phyloP scores from a whole-genome alignment of 2,329 filamentous ascomycete genomes.

The Aulographum hederae region DNA sequence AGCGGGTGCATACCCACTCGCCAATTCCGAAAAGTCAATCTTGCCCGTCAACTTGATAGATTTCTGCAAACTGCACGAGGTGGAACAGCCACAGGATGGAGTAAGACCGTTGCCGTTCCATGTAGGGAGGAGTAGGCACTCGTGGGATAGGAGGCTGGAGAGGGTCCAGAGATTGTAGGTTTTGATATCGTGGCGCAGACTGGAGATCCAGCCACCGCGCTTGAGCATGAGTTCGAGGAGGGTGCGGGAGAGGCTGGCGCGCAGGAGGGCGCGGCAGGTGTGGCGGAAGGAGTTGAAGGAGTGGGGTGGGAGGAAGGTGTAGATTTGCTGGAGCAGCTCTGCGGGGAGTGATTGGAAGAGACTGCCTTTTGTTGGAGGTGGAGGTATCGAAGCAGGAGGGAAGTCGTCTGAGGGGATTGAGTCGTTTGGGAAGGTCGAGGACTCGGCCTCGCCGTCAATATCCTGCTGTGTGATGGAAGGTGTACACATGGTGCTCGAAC shows the following conservation, averaged over 20 bases:
- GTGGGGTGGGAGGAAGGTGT: constrained; percentile 22
- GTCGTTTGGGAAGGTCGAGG: too few species aligned
- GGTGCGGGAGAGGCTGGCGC: constrained; percentile 31
- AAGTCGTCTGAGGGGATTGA: too few species aligned
- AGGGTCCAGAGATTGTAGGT: constrained; percentile 17
- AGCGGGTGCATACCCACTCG: constrained; percentile 9
- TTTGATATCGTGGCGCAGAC: constrained; percentile 5
- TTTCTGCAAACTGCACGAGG: constrained; percentile 10
- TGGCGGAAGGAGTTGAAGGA: constrained; percentile 43
- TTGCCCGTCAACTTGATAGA: not conserved
- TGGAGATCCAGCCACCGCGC: constrained; percentile 32
- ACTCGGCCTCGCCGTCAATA: too few species aligned
- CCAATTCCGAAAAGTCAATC: constrained; percentile 18
- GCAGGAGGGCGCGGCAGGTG: constrained; percentile 41
- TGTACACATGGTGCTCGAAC: too few species aligned
- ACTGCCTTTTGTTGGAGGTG: too few species aligned
- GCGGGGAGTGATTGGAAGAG: constrained; percentile 17
- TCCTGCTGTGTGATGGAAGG: too few species aligned
- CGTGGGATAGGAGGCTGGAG: constrained; percentile 29
- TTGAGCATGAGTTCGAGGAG: constrained; percentile 35
- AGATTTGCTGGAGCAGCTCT: constrained; percentile 32
- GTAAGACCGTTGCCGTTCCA: constrained; percentile 24
- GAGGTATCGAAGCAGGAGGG: too few species aligned
- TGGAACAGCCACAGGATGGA: too few species aligned
- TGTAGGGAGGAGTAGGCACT: constrained; percentile 25